These are phyloP conservation scores for Gaeumannomyces sp. DNA, from an alignment of 2,329 filamentous ascomycete species.

Conservation along the genomic window DNA sequence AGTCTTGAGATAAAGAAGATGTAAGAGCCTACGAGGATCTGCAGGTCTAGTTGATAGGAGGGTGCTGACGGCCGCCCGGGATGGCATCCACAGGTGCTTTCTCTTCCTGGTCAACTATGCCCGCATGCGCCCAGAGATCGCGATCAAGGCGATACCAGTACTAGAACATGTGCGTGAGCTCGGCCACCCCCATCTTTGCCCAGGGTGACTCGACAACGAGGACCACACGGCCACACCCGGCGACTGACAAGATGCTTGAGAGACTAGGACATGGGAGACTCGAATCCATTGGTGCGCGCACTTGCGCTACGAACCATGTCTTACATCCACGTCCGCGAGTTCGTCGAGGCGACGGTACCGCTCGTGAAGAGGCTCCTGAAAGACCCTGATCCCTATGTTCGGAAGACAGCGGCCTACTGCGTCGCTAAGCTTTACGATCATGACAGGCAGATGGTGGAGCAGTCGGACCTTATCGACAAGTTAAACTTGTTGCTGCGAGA, in stretches of 20 bases:
- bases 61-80: slow-evolving; percentile 2
- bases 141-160: slow-evolving; percentile 85
- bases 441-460: slow-evolving; percentile 82
- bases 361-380: slow-evolving; percentile 77
- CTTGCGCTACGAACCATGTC: slow-evolving; percentile 92
- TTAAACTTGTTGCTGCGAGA: slow-evolving; percentile 87
- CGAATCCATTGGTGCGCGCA: slow-evolving; percentile 86
- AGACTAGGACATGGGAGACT: slow-evolving; percentile 80
- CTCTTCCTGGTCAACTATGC: slow-evolving; percentile 97
- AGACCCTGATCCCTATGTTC: slow-evolving; percentile 89
- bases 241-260: slow-evolving; percentile 15
- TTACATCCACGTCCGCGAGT: slow-evolving; percentile 94
- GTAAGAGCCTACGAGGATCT: slow-evolving; percentile 43
- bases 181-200: background rate
- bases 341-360: slow-evolving; percentile 82
- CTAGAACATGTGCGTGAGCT: slow-evolving; percentile 62
- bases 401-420: slow-evolving; percentile 93
- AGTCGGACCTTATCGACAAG: slow-evolving; percentile 83
- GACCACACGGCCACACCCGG: background rate
- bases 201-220: background rate
- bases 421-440: slow-evolving; percentile 98
- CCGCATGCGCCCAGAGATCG: slow-evolving; percentile 87
- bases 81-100: slow-evolving; percentile 69
- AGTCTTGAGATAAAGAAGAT: slow-evolving; percentile 99
- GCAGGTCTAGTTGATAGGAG: background rate